Percentiles rank a stretch among this genome's conserved stretches.
These are phyloP conservation scores for Anthracocystis walkeri DNA, from an alignment of 1,284 basidiomycete genomes.

Conservation along the genomic window DNA sequence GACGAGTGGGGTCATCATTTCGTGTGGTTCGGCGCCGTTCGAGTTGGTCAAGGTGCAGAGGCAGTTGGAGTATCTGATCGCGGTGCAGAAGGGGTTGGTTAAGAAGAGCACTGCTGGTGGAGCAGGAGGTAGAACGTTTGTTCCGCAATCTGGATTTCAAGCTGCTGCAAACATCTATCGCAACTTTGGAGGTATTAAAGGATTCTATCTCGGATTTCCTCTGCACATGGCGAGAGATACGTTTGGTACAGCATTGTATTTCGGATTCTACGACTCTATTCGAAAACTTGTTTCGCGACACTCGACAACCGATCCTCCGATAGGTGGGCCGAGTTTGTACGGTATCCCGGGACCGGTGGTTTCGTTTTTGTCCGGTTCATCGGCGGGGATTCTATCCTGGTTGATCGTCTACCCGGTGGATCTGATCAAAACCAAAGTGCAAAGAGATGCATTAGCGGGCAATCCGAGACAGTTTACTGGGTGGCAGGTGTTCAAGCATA, in stretches of 20 bases:
- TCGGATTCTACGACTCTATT: constrained; percentile 67
- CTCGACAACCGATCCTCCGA: constrained; percentile 29
- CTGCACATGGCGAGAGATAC: constrained; percentile 62
- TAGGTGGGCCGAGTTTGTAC: constrained; percentile 32
- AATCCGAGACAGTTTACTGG: constrained; percentile 76
- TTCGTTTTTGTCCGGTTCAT: constrained; percentile 65
- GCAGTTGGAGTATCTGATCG: constrained; percentile 94
- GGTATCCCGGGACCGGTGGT: constrained; percentile 63
- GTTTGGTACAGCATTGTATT: constrained; percentile 63
- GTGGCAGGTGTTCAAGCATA: constrained; percentile 79
- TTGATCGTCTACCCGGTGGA: constrained; percentile 68
- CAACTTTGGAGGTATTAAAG: constrained; percentile 64
- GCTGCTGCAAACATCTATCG: constrained; percentile 64
- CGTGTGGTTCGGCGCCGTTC: constrained; percentile 75
- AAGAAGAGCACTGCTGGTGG: constrained; percentile 6
- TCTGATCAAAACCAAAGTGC: constrained; percentile 91
- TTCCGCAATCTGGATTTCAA: constrained; percentile 59
- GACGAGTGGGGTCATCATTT: constrained; percentile 84
- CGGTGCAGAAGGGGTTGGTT: constrained; percentile 76
- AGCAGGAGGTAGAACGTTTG: constrained; percentile 33
- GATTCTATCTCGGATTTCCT: constrained; percentile 68
- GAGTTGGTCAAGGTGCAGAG: constrained; percentile 88
- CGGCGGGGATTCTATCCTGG: constrained; percentile 66
- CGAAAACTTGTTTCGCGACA: constrained; percentile 54
- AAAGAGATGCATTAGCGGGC: constrained; percentile 85